A percentile compares a stretch with the other conserved stretches of the same genome.
Evolutionary conservation across 2,329 filamentous ascomycete species (phyloP).

Genomic region (Trichoderma gracile): DNA sequence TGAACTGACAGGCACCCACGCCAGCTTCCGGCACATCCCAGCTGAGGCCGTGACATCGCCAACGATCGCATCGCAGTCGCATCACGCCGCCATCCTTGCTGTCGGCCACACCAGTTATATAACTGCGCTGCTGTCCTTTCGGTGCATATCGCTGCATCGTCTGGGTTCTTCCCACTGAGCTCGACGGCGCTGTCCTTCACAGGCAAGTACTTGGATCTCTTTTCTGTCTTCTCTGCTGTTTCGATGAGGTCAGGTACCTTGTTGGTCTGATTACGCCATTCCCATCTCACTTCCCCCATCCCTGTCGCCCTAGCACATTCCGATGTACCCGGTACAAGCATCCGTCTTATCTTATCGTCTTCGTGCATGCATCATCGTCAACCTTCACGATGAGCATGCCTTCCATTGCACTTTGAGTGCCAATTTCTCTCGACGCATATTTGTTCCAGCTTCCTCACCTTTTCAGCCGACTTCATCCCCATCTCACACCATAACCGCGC

Average conservation of each 20-base stretch:
- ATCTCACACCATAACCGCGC: not conserved
- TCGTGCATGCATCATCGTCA: not conserved
- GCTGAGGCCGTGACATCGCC: not conserved
- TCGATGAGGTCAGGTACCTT: not conserved
- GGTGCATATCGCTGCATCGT: constrained; percentile 18
- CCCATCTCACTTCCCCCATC: not conserved
- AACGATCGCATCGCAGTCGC: constrained; percentile 12
- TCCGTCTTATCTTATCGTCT: constrained; percentile 19
- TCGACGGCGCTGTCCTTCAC: constrained; percentile 2
- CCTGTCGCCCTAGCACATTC: not conserved
- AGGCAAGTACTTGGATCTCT: not conserved
- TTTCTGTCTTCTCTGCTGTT: not conserved
- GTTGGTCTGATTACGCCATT: constrained; percentile 10
- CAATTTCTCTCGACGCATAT: not conserved
- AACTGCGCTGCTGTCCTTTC: constrained; percentile 11
- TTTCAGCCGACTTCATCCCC: not conserved
- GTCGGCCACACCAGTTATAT: not conserved
- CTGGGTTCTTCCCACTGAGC: not conserved
- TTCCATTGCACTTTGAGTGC: not conserved
- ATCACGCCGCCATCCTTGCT: not conserved
- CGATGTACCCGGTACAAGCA: not conserved
- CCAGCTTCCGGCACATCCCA: constrained; percentile 16
- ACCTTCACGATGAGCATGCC: not conserved
- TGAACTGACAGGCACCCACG: not conserved
- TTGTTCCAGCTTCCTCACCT: not conserved